Evolutionary conservation across 1,284 basidiomycete genomes (phyloP).

Genomic region (Rhizopogon parksii): DNA sequence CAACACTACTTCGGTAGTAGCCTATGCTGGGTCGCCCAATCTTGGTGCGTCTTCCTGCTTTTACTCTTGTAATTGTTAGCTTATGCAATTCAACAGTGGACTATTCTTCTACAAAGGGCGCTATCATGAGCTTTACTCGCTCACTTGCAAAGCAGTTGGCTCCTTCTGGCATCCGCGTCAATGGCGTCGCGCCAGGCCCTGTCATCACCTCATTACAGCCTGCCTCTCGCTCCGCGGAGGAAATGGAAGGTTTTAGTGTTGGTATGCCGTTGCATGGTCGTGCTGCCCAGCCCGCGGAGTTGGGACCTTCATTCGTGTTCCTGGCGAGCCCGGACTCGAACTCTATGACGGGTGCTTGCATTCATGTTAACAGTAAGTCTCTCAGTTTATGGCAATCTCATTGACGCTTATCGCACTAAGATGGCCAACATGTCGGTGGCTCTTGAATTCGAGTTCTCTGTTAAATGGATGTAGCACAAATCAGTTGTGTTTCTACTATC

Average conservation of each 20-base stretch:
- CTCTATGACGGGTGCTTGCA: constrained; percentile 30
- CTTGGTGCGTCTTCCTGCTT: constrained; percentile 18
- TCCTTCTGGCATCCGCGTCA: constrained; percentile 52
- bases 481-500: background rate
- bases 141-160: constrained; percentile 50
- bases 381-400: background rate
- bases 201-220: constrained; percentile 51
- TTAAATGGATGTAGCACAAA: background rate
- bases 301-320: constrained; percentile 45
- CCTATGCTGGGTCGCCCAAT: constrained; percentile 35
- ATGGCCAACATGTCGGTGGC: constrained; percentile 6
- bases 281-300: constrained; percentile 50
- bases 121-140: constrained; percentile 50
- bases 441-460: constrained; percentile 7
- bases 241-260: constrained; percentile 45
- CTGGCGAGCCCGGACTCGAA: constrained; percentile 37
- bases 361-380: constrained; percentile 28
- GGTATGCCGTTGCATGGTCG: constrained; percentile 43
- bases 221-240: constrained; percentile 41
- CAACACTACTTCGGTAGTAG: constrained; percentile 58
- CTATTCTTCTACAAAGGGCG: constrained; percentile 54
- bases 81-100: constrained; percentile 37
- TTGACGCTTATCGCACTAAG: background rate
- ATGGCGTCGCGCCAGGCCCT: constrained; percentile 48
- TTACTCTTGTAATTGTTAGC: background rate